These are phyloP conservation scores for Saccharomyces jurei DNA, from an alignment of 805 yeast species.

Conservation along the genomic window DNA sequence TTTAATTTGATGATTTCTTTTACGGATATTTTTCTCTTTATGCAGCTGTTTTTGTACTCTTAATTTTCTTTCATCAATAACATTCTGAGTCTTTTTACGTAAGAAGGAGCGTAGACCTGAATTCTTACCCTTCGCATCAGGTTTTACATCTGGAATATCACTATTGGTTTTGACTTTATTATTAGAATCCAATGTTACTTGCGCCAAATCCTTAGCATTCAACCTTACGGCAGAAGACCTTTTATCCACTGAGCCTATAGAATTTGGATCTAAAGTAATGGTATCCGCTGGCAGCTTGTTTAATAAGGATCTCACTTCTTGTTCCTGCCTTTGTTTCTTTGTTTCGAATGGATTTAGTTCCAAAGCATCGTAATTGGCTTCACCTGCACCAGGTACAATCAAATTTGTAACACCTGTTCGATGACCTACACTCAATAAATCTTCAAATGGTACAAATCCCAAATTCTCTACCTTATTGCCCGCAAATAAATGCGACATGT, in stretches of 20 bases:
- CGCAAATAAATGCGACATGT: conserved; percentile 83
- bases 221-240: conserved; percentile 56
- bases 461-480: conserved; percentile 63
- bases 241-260: conserved; percentile 76
- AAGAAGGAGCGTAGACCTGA: conserved; percentile 73
- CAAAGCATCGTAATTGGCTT: conserved; percentile 91
- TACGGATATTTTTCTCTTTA: conserved; percentile 65
- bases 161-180: conserved; percentile 35
- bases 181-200: conserved; percentile 31
- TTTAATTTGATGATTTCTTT: conserved; percentile 38
- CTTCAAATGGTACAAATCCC: conserved; percentile 89
- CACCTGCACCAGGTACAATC: conserved; percentile 94
- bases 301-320: conserved; percentile 76
- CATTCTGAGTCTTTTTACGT: conserved; percentile 78
- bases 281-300: conserved; percentile 89
- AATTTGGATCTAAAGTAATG: conserved; percentile 81
- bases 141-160: conserved; percentile 49
- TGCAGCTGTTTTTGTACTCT: conserved; percentile 67
- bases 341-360: conserved; percentile 91
- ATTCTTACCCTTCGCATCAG: conserved; percentile 70
- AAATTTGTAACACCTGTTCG: conserved; percentile 69
- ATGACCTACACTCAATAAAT: conserved; percentile 88
- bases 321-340: conserved; percentile 85
- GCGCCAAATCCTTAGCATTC: conserved; percentile 50
- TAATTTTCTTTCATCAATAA: conserved; percentile 75